These are phyloP conservation scores for Grigorovia yakushimaensis DNA, from an alignment of 805 yeast genomes.

Conservation along the genomic window DNA sequence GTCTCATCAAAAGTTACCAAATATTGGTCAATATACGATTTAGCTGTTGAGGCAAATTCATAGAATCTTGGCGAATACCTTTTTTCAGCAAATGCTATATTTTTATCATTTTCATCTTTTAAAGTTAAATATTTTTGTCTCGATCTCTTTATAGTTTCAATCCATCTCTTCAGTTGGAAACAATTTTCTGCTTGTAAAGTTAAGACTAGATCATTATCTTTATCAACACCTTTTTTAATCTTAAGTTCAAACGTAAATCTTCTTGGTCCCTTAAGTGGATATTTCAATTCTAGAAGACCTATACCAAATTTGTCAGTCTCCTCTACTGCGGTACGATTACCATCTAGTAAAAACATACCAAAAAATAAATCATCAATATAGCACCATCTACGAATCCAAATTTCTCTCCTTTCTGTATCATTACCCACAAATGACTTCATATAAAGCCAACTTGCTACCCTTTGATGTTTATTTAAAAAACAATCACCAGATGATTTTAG, in stretches of 20 bases:
- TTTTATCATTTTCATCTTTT: conserved; percentile 11
- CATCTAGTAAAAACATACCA: conserved; percentile 64
- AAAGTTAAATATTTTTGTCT: conserved; percentile 38
- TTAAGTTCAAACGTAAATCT: conserved; percentile 72
- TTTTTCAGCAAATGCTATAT: conserved; percentile 41
- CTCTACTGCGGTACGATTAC: conserved; percentile 62
- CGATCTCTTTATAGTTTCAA: conserved; percentile 53
- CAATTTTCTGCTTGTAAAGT: conserved; percentile 68
- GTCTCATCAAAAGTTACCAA: conserved; percentile 10
- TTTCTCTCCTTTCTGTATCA: conserved; percentile 32
- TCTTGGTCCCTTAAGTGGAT: conserved; percentile 55
- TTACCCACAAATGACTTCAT: conserved; percentile 53
- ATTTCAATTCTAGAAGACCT: conserved; percentile 53
- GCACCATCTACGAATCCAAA: conserved; percentile 78
- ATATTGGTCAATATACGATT: conserved; percentile 39
- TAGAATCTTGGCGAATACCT: conserved; percentile 55
- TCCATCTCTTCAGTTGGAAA: conserved; percentile 62
- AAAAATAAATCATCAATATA: conserved; percentile 72
- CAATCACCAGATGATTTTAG: conserved; percentile 3
- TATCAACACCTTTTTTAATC: conserved; percentile 29
- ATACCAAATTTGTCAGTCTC: conserved; percentile 85
- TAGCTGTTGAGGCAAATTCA: conserved; percentile 57
- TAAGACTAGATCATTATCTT: conserved; percentile 21
- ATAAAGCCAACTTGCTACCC: conserved; percentile 78
- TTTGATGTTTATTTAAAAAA: conserved; percentile 18